Base-by-base conservation (phyloP, 495 filamentous ascomycete genomes). In the Penicillium maclennaniae region DNA sequence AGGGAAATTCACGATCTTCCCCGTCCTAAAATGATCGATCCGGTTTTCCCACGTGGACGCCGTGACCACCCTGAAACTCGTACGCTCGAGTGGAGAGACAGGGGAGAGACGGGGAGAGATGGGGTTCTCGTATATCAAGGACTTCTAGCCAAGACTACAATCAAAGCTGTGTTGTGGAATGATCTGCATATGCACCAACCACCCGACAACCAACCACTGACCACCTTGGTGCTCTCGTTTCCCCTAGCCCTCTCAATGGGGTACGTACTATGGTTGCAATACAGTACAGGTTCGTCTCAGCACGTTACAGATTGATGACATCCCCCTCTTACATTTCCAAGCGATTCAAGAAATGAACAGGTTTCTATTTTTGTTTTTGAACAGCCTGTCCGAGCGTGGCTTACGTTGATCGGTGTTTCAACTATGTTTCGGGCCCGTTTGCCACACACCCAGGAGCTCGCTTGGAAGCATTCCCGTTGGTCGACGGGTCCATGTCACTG, bases 11-110 rank as follows among this genome's bases (percentile, higher is more conserved):
- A 12, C 1, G 38, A 40, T 16, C n/a, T 5, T 40, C 19, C 19
- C 38, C 6, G 9, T 16, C n/a, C n/a, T 19, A 16, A 19, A 34
- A 49, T 53, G 57, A 60, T 60, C 57, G 40, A 7, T 48, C 25
- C 12, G n/a, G n/a, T n/a, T 41, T 45, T 53, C 43, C 58, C 58
- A 60, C 58, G 54, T 60, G 58, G 58, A 26, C 37, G 34, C 40
- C 42, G 38, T 40, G 23, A 44, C 53, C 0, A 53, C 43, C 44
- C 41, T 60, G 58, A 60, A 57, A 60, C 58, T 53, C 26, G 54
- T 40, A 19, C 38, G n/a, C 10, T 40, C 38, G 19, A 40, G 38
- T 40, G 19, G 19, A 37, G 34, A 4, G 23, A 23, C 23, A 5
- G 23, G 23, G 5, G 23, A 34, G 31, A 34, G 31, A 34, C 8